These are phyloP conservation scores for Amaranthus hypochondriacus DNA, from an alignment of 148 eudicot species.

Conservation along the genomic window DNA sequence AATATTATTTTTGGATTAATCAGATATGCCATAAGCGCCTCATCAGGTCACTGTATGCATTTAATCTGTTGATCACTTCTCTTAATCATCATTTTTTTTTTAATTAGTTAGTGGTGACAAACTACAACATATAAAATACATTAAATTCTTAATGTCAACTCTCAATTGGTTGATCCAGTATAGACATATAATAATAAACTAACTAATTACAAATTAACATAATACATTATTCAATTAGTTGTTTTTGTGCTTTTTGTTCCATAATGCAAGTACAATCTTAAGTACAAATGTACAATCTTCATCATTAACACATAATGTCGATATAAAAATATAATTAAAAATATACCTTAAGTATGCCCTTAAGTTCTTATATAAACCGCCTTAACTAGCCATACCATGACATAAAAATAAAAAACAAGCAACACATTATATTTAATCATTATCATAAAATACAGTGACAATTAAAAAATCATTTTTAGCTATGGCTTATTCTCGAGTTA, in stretches of 20 bases:
- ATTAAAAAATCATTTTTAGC: background rate
- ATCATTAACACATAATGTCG: background rate
- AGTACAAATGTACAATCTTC: background rate
- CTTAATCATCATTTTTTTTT: too few species aligned
- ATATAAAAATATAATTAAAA: background rate
- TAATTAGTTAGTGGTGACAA: too few species aligned
- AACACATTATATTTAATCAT: background rate
- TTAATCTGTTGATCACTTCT: too few species aligned
- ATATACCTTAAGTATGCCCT: background rate
- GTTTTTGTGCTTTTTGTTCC: background rate
- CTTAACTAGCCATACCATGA: too few species aligned
- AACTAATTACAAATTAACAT: background rate
- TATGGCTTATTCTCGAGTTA: slow-evolving; percentile 3
- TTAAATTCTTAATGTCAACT: background rate
- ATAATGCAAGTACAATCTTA: background rate
- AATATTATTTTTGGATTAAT: too few species aligned
- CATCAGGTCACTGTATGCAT: too few species aligned
- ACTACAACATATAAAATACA: too few species aligned
- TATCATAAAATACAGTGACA: background rate
- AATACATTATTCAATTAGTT: background rate
- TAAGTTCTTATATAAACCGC: background rate
- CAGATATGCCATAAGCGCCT: too few species aligned
- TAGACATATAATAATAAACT: background rate
- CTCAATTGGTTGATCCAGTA: background rate
- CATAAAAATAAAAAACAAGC: background rate